phyloP scores from a whole-genome alignment of 495 filamentous ascomycete genomes.

The Staphylotrichum longicolle region DNA sequence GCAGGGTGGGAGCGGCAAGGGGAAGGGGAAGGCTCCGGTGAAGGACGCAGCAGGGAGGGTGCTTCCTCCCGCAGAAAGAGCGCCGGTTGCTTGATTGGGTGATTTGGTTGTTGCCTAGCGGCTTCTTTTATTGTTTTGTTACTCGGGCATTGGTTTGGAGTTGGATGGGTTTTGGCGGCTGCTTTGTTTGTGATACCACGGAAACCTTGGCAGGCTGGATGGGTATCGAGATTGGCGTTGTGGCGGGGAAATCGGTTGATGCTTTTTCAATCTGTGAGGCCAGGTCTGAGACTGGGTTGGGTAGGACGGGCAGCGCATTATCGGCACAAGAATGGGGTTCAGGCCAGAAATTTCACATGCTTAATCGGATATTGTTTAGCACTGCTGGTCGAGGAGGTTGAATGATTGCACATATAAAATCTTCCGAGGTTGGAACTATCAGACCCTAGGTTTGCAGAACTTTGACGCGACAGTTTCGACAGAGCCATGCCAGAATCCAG shows the following conservation, averaged over 20 bases:
- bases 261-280: not conserved
- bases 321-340: not conserved
- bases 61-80: conserved; percentile 43
- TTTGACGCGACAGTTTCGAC: too few species aligned
- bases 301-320: not conserved
- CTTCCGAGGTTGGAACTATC: too few species aligned
- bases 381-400: too few species aligned
- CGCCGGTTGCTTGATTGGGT: conserved; percentile 26
- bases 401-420: too few species aligned
- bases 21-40: conserved; percentile 41
- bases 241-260: not conserved
- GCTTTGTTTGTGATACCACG: conserved; percentile 30
- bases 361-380: too few species aligned
- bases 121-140: conserved; percentile 17
- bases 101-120: not conserved
- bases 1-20: conserved; percentile 37
- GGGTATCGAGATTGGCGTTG: conserved; percentile 7
- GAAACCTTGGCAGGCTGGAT: conserved; percentile 11
- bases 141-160: conserved; percentile 20
- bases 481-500: too few species aligned
- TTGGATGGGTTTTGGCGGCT: conserved; percentile 5
- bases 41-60: conserved; percentile 41
- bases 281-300: not conserved
- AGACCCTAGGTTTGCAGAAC: too few species aligned
- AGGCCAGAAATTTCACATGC: too few species aligned